Base-by-base conservation (phyloP, 768 basidiomycete species). In the Mycena alexandri region DNA sequence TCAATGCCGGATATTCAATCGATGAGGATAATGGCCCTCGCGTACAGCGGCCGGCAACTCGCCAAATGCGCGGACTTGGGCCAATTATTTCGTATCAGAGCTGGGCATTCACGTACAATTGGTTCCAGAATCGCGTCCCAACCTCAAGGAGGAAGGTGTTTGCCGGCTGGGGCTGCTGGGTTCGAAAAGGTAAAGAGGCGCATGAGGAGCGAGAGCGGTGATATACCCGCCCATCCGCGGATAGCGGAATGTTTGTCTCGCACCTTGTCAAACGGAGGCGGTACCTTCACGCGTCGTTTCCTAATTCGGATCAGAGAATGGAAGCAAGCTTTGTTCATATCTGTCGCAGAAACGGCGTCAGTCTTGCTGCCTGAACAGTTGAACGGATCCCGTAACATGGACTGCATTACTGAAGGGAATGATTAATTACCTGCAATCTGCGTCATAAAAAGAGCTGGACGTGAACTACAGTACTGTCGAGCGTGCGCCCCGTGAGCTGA, bases 121-220 rank as follows among this genome's bases (percentile, higher is more conserved):
- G 29, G 59, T 67, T 67, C 65, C 59, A 67, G 65, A 67, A 61
- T 43, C 29, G 53, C 7, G 24, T 29, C 52, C 53, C 17, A 56
- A 48, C 44, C 53, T 55, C 47, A n/a, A n/a, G n/a, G 50, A 61
- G 47, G 60, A 61, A n/a, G 46, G 41, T 22, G 34, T 29, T 42
- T 36, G 34, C 33, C 43, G 41, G 11, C 52, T 48, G 48, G 55
- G 6, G 19, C 16, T 33, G 51, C 17, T 59, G 36, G 7, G 19
- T 54, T 67, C 59, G 52, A 60, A 38, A 67, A 67, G 59, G 65
- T 56, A 61, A 61, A 66, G 52, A 47, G 41, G 50, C 64, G 57
- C 56, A 25, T 42, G 34, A 58, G 65, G 52, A 16, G 21, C 38
- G 38, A 67, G 29, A 34, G 65, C 46, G 65, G 46, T 67, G 65